Evolutionary conservation across 2,329 filamentous ascomycete genomes (phyloP).

Genomic region (Ilyonectria mors-panacis): DNA sequence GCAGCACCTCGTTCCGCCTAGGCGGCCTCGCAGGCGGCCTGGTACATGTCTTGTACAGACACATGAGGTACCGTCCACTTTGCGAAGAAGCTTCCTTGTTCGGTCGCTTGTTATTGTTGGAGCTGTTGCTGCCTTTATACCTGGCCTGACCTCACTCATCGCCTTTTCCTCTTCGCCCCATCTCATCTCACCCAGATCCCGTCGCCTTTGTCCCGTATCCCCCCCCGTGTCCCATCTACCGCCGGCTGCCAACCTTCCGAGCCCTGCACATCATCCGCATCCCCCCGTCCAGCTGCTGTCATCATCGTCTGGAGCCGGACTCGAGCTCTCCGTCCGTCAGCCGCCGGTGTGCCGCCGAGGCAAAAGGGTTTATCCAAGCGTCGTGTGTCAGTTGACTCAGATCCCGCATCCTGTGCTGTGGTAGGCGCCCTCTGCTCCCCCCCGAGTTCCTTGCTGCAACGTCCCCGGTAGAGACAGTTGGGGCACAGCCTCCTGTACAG

Average conservation of each 20-base stretch:
- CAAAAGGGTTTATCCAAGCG: slow-evolving; percentile 9
- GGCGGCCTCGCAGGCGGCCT: slow-evolving; percentile 22
- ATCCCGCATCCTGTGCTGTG: slow-evolving; percentile 24
- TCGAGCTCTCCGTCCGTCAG: neutral
- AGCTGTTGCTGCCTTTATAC: slow-evolving; percentile 32
- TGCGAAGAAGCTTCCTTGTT: slow-evolving; percentile 28
- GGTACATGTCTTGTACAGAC: slow-evolving; percentile 12
- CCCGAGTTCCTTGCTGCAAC: slow-evolving; percentile 33
- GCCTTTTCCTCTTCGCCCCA: slow-evolving; percentile 24
- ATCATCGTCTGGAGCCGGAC: slow-evolving; percentile 1
- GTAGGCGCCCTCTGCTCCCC: slow-evolving; percentile 17
- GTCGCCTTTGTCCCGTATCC: slow-evolving; percentile 5
- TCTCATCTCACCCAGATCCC: slow-evolving; percentile 19
- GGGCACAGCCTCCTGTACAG: slow-evolving; percentile 31
- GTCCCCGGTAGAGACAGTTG: slow-evolving; percentile 16
- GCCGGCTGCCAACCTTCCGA: neutral
- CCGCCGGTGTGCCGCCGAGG: slow-evolving; percentile 5
- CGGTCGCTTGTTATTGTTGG: slow-evolving; percentile 25
- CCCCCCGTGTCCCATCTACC: neutral
- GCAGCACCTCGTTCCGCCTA: slow-evolving; percentile 16
- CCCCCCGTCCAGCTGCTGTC: neutral
- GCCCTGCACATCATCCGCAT: neutral
- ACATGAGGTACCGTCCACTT: slow-evolving; percentile 18
- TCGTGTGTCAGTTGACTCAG: slow-evolving; percentile 25
- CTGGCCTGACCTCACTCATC: slow-evolving; percentile 25